Conservation (phyloP, 306 rosid species). For the apple (Malus domestica) region DNA sequence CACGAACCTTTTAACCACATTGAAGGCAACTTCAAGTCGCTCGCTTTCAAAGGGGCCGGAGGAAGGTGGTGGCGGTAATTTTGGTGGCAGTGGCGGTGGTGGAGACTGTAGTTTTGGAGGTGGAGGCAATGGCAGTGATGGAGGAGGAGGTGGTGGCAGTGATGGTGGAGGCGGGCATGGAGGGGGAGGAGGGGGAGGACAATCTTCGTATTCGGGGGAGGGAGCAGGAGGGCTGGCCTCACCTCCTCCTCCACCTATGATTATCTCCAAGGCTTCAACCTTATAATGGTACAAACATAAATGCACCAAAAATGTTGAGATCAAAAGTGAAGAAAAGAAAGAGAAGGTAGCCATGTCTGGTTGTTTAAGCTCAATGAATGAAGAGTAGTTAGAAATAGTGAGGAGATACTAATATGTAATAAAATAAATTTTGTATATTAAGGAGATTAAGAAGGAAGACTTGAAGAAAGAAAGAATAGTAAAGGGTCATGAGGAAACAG, state of each 20-base stretch:
- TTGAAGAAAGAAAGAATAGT: constrained; percentile 5
- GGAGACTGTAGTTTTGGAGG: background rate
- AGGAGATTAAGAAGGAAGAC: background rate
- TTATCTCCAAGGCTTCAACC: background rate
- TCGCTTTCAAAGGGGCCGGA: background rate
- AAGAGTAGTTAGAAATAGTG: background rate
- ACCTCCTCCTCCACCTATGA: constrained; percentile 1
- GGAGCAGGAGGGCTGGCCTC: constrained; percentile 20
- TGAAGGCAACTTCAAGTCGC: constrained; percentile 17
- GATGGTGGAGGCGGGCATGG: background rate
- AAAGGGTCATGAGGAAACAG: background rate
- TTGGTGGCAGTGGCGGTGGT: background rate
- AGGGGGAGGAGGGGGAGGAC: constrained; percentile 23
- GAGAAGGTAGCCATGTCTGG: constrained; percentile 20
- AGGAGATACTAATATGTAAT: background rate
- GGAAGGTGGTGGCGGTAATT: background rate
- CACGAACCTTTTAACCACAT: constrained; percentile 16
- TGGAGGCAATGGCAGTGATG: background rate
- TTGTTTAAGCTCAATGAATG: background rate
- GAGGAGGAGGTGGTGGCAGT: background rate
- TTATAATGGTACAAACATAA: background rate
- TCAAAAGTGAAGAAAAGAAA: constrained; percentile 10
- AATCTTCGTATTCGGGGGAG: constrained; percentile 7
- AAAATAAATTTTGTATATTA: background rate
- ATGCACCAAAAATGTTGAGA: background rate